Conservation (phyloP, 2,329 filamentous ascomycete species). For the Phialocephala sp. region DNA sequence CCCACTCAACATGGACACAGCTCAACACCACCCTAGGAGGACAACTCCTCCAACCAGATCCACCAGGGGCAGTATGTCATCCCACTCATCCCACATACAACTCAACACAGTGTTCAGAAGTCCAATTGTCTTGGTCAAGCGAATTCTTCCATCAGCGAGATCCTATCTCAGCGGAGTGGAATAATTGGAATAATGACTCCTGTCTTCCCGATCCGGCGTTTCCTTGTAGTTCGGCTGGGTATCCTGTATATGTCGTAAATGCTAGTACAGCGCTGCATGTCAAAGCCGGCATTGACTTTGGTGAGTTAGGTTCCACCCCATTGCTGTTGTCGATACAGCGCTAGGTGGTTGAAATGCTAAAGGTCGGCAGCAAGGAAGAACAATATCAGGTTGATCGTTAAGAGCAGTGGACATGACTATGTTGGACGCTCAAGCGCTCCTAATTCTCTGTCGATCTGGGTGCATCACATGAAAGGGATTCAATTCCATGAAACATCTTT, state of each 20-base stretch:
- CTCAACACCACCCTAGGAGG: background rate
- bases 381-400: slow-evolving; percentile 24
- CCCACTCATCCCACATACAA: background rate
- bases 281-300: slow-evolving; percentile 27
- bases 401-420: slow-evolving; percentile 23
- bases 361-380: slow-evolving; percentile 11
- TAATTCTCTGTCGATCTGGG: slow-evolving; percentile 30
- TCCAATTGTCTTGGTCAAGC: background rate
- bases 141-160: background rate
- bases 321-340: slow-evolving; percentile 22
- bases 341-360: slow-evolving; percentile 17
- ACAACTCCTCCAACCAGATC: background rate
- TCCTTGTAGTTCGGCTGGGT: slow-evolving; percentile 35
- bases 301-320: background rate
- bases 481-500: slow-evolving; percentile 6
- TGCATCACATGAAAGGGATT: slow-evolving; percentile 17
- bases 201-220: slow-evolving; percentile 39
- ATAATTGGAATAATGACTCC: slow-evolving; percentile 44
- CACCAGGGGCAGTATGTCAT: background rate
- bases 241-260: slow-evolving; percentile 45
- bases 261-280: slow-evolving; percentile 41
- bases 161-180: slow-evolving; percentile 17
- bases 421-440: slow-evolving; percentile 16
- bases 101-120: background rate
- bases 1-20: background rate